Evolutionary conservation across 768 basidiomycete species (phyloP).

Genomic region (Pulveroboletus sp.): DNA sequence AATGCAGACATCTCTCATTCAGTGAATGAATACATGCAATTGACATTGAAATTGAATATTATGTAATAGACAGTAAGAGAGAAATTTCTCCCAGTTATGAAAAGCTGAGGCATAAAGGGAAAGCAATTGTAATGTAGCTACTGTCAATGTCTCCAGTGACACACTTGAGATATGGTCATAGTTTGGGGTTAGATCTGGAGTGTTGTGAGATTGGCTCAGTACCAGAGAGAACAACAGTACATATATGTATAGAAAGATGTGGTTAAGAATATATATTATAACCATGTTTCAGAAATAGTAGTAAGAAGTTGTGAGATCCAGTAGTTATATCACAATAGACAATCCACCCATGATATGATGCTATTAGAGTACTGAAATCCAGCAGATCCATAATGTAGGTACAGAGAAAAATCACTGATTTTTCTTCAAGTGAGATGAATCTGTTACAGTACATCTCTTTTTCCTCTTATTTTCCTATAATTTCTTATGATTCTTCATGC

Average conservation of each 20-base stretch:
- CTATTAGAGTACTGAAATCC: too few species aligned
- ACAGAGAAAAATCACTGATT: neutral
- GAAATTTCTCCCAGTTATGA: neutral
- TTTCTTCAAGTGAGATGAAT: neutral
- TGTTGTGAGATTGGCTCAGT: too few species aligned
- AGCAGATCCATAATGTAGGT: neutral
- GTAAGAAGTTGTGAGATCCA: neutral
- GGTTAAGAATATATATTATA: too few species aligned
- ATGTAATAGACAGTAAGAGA: neutral
- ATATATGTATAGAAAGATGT: too few species aligned
- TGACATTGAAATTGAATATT: neutral
- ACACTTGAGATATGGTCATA: neutral
- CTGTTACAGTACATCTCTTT: too few species aligned
- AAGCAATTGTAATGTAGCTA: neutral
- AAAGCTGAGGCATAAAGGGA: too few species aligned
- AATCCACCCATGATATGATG: neutral
- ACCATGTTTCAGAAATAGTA: neutral
- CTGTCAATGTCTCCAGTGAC: neutral
- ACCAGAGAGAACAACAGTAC: too few species aligned
- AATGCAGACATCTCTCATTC: neutral
- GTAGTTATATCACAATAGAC: too few species aligned
- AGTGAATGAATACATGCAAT: neutral
- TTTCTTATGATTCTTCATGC: too few species aligned
- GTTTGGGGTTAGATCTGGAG: neutral
- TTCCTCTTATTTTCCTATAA: too few species aligned